Base-by-base conservation (phyloP, 208 protist species). In the Blechomonas ayalai region DNA sequence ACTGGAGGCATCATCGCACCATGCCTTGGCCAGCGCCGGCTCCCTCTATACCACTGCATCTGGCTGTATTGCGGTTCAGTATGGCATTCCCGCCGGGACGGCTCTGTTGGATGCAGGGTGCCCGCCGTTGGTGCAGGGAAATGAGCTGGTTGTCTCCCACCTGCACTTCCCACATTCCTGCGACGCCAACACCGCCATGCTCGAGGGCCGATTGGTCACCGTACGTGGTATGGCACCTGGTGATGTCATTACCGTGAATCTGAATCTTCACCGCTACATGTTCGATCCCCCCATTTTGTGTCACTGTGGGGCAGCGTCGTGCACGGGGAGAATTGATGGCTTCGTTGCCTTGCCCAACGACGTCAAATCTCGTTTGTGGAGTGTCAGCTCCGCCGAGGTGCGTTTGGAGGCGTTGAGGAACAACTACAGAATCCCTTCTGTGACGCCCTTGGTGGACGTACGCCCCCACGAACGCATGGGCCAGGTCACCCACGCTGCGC, bases 151-250 rank as follows among this genome's bases (percentile, higher is more conserved):
- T 38, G 33, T 85, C 12, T 72, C 70, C 27, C 39, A 51, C 24
- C 48, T 90, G 33, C 69, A 60, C 31, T 58, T 91, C 15, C 60
- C 67, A 19, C 82, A 91, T 62, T 62, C 64, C 22, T 91, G 82
- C 60, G 70, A 86, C 42, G 78, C 82, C 20, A 87, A 84, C 61
- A 78, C 66, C 6, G 53, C 67, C 24, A 29, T 91, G 1, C 41
- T 92, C 15, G 76, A 86, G 48, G 69, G 70, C 20, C 60, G 59
- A 32, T 64, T 92, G 15, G 63, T 85, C 35, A 41, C 69, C 16
- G 52, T 60, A 1, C 65, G 60, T 25, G 29, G 75, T 12, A 66
- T 92, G 39, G 42, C 66, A 37, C 47, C 75, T 8, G 78, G 75
- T 10, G 78, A 87, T 41, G 48, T 48, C n/a, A 58, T 92, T 6